Evolutionary conservation across 495 filamentous ascomycete genomes (phyloP), one percentile per base, ranked within the genome.

Genomic region (Neurospora tetrasperma): DNA sequence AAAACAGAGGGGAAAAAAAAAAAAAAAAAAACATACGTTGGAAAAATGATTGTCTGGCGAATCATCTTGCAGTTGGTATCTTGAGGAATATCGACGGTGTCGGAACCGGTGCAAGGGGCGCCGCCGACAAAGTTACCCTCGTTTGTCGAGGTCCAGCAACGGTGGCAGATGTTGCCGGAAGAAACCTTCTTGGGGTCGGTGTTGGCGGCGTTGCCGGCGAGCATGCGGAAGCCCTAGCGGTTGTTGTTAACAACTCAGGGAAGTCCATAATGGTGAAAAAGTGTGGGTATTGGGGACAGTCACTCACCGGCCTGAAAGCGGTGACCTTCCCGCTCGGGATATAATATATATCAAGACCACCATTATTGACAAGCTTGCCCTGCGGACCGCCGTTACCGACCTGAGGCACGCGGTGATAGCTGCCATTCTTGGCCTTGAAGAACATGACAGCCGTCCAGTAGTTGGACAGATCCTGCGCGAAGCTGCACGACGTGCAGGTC

Each of bases 391-490:
- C 84, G 81, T 88, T 88, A 73, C 89, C 90, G 73, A 85, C 84
- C 77, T 91, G 89, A 27, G 86, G 84, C 42, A 93, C 91, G 70
- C 86, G 85, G 74, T 88, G 86, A 83, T 93, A 94, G 54, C 85
- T 87, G 20, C 91, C 91, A 77, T 94, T 94, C 82, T 88, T 84
- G 40, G 86, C 85, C 76, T 89, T 81, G 81, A 88, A 93, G 81
- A 90, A 93, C 73, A 94, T 85, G 77, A 84, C 83, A 23, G 92
- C 90, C 43, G 88, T 89, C 93, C 93, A 94, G 84, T 95, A 94
- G 83, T 91, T 93, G 79, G 89, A 91, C 79, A 90, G 85, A 80
- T 95, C 92, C 75, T 88, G 81, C 70, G 84, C 87, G 75, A 93
- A 88, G 1, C 83, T 85, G 80, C 91, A 93, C 14, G 91, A 89